Base-by-base conservation (phyloP, 306 rosid genomes). In the Fragaria iinumae region DNA sequence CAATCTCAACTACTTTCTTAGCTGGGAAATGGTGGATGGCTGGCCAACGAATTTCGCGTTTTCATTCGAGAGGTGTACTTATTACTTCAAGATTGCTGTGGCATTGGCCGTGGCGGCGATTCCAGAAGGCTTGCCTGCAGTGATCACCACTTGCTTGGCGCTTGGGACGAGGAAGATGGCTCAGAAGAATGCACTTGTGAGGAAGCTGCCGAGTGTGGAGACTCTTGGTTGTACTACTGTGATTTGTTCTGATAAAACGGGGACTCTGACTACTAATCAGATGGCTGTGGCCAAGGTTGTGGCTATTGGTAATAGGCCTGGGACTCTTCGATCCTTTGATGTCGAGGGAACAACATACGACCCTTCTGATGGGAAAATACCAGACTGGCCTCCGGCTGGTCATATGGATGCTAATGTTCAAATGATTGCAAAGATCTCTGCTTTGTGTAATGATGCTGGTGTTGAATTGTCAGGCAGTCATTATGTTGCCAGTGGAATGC, bases 401-500 rank as follows among this genome's bases (percentile, higher is more conserved):
- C 32, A 11, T 36, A 65, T 91, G 90, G 93, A 91, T 83, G 73
- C 87, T 23, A 91, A 91, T 78, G 89, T 91, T 77, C 85, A 91
- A 77, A 91, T 27, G 81, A 81, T 91, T 43, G 96, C 90, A 0
- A 91, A 89, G 81, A 87, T 89, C 5, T 88, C 89, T 39, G 89
- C 93, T 0, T 29, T 89, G 60, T 91, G 96, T 79, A 91, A 91
- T 74, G 96, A 91, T 80, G 88, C 96, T 21, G 87, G 89, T n/a
- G 77, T 91, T 44, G 39, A 86, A 17, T 89, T 83, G 74, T 57
- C 90, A 2, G 93, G 82, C 57, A 76, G 70, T 29, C 82, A 86
- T 75, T 84, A 84, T 78, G 81, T 89, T 0, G 86, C 91, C 69
- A 79, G 80, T 69, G 96, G 96, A 74, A 81, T 91, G 76, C 96